Evolutionary conservation across 1,284 basidiomycete genomes (phyloP).

Genomic region (Heliocybe sulcata): DNA sequence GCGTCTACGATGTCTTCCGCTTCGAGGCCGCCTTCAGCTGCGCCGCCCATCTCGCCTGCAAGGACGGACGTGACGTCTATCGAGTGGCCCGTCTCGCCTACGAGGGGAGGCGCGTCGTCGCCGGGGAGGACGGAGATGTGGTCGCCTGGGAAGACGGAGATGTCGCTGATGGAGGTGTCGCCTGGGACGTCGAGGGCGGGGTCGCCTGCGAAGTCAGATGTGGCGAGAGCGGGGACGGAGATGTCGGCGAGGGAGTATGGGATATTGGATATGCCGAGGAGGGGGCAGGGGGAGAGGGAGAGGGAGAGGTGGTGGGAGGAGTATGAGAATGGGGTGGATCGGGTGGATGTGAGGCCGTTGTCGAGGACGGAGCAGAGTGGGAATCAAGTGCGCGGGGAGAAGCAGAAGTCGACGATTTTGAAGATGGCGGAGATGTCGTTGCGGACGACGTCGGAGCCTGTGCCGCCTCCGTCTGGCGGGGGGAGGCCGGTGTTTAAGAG

Average conservation of each 20-base stretch:
- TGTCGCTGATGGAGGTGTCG: background rate
- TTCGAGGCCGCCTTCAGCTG: no score
- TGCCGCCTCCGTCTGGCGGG: background rate
- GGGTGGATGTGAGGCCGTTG: background rate
- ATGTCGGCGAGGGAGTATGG: conserved; percentile 22
- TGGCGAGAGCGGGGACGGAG: no score
- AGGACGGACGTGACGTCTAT: no score
- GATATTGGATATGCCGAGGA: conserved; percentile 16
- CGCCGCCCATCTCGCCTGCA: no score
- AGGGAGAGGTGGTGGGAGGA: background rate
- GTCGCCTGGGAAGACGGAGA: background rate
- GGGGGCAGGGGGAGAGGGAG: background rate
- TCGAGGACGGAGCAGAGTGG: background rate
- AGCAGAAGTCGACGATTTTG: background rate
- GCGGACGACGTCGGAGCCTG: background rate
- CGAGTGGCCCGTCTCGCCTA: no score
- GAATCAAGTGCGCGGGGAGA: background rate
- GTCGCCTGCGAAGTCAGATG: background rate
- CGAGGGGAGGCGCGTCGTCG: no score
- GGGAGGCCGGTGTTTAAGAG: background rate
- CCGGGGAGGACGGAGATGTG: background rate
- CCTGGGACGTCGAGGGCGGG: background rate
- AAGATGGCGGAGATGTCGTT: background rate
- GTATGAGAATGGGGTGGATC: background rate
- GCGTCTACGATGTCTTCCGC: no score